Percentiles rank a stretch among this genome's conserved stretches.
These are phyloP conservation scores for Kuraishia cidri DNA, from an alignment of 805 yeast species.

Conservation along the genomic window DNA sequence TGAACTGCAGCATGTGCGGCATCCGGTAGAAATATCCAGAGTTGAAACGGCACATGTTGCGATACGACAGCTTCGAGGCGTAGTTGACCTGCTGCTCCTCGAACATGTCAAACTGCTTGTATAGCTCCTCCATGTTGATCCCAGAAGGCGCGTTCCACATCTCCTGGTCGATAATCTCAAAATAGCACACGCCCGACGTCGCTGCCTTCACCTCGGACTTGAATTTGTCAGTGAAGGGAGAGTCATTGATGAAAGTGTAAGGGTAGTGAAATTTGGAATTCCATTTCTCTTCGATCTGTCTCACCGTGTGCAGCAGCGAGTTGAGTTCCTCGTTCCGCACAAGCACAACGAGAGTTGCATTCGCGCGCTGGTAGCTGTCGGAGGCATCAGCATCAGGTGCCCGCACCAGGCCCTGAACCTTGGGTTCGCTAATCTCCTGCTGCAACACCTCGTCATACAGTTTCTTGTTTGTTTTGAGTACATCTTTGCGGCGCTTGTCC, in stretches of 20 bases:
- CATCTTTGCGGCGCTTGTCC: slow-evolving; percentile 8
- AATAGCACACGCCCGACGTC: slow-evolving; percentile 19
- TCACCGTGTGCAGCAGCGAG: slow-evolving; percentile 41
- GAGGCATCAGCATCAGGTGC: slow-evolving; percentile 14
- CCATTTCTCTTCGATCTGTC: slow-evolving; percentile 51
- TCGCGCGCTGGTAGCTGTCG: slow-evolving; percentile 28
- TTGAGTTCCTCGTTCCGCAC: slow-evolving; percentile 57
- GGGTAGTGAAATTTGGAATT: slow-evolving; percentile 65
- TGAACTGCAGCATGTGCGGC: slow-evolving; percentile 54
- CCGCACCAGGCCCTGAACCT: slow-evolving; percentile 18
- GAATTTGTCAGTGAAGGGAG: slow-evolving; percentile 52
- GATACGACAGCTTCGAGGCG: slow-evolving; percentile 67
- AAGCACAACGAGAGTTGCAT: slow-evolving; percentile 62
- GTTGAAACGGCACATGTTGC: slow-evolving; percentile 88
- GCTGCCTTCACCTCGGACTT: slow-evolving; percentile 30
- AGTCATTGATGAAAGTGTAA: slow-evolving; percentile 67
- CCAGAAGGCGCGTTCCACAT: slow-evolving; percentile 54
- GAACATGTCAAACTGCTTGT: slow-evolving; percentile 11
- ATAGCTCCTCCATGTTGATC: slow-evolving; percentile 32
- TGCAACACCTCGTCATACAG: slow-evolving; percentile 25
- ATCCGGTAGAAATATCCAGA: slow-evolving; percentile 80
- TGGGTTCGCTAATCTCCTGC: slow-evolving; percentile 36
- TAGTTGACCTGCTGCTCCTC: slow-evolving; percentile 49
- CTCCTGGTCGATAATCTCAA: slow-evolving; percentile 22
- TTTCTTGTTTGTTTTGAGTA: slow-evolving; percentile 25